Conservation (phyloP, 2,329 filamentous ascomycete species). For the Phyllosticta citriasiana region DNA sequence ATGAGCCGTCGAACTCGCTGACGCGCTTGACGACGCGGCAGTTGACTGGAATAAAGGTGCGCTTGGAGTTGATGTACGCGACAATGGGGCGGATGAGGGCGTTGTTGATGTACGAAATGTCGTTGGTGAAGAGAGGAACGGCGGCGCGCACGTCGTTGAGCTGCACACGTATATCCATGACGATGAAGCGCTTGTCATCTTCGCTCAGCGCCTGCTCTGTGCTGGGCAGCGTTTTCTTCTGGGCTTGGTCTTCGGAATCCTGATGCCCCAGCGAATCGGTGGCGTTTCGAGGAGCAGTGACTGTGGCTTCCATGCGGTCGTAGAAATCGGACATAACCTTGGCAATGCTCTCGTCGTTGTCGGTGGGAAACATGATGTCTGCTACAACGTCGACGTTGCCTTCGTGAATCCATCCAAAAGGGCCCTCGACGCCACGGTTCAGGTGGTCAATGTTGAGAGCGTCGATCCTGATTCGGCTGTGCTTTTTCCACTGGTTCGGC, state of each 20-base stretch:
- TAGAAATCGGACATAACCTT: slow-evolving; percentile 98
- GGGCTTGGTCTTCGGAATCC: not conserved
- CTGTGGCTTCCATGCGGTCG: slow-evolving; percentile 86
- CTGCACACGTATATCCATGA: slow-evolving; percentile 92
- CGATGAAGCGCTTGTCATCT: slow-evolving; percentile 67
- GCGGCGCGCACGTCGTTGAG: slow-evolving; percentile 90
- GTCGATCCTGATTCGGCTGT: slow-evolving; percentile 84
- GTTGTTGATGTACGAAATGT: slow-evolving; percentile 93
- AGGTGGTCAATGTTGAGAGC: slow-evolving; percentile 91
- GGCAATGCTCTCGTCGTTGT: slow-evolving; percentile 76
- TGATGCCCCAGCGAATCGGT: slow-evolving; percentile 22
- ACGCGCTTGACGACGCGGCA: slow-evolving; percentile 88
- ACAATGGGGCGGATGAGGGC: slow-evolving; percentile 92
- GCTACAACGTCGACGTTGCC: slow-evolving; percentile 95
- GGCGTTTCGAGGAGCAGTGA: slow-evolving; percentile 64
- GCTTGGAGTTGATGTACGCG: slow-evolving; percentile 92
- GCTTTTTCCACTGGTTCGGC: slow-evolving; percentile 81
- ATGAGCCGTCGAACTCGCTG: slow-evolving; percentile 86
- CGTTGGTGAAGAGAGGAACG: slow-evolving; percentile 83
- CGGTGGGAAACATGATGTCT: slow-evolving; percentile 87
- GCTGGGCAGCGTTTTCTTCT: not conserved
- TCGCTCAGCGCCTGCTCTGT: not conserved
- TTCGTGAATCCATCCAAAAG: slow-evolving; percentile 96
- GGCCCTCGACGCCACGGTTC: slow-evolving; percentile 83
- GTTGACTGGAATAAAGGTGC: slow-evolving; percentile 89